A percentile compares a stretch with the other conserved stretches of the same genome.
phyloP scores from a whole-genome alignment of 2,329 filamentous ascomycete species.

The Colletotrichum eleusines region DNA sequence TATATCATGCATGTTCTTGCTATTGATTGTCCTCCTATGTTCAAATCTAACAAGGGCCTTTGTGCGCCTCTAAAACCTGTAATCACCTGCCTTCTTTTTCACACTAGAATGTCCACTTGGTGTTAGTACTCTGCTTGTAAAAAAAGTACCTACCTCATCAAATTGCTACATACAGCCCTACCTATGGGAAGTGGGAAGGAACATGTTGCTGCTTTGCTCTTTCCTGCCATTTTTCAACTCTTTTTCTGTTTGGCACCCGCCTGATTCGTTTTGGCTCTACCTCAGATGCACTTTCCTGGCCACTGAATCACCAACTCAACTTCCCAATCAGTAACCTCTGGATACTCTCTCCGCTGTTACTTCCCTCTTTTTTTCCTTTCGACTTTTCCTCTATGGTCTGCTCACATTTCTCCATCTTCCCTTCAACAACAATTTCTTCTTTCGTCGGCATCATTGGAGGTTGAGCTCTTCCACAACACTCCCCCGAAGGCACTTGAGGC shows the following conservation, averaged over 20 bases:
- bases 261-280: background rate
- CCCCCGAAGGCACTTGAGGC: background rate
- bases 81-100: background rate
- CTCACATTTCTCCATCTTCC: background rate
- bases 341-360: background rate
- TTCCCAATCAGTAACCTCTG: background rate
- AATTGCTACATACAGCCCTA: background rate
- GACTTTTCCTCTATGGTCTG: background rate
- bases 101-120: background rate
- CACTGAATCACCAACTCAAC: background rate
- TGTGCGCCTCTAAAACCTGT: background rate
- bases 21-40: too few relatives aligned
- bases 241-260: background rate
- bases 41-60: background rate
- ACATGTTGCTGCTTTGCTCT: background rate
- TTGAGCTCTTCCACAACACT: background rate
- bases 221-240: background rate
- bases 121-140: background rate
- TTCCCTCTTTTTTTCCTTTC: background rate
- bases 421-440: background rate
- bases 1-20: background rate
- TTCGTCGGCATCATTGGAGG: too few relatives aligned
- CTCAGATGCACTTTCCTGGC: background rate
- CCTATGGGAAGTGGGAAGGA: background rate
- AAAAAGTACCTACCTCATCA: background rate